Conservation (phyloP, 306 rosid species). For the Malus sieversii region DNA sequence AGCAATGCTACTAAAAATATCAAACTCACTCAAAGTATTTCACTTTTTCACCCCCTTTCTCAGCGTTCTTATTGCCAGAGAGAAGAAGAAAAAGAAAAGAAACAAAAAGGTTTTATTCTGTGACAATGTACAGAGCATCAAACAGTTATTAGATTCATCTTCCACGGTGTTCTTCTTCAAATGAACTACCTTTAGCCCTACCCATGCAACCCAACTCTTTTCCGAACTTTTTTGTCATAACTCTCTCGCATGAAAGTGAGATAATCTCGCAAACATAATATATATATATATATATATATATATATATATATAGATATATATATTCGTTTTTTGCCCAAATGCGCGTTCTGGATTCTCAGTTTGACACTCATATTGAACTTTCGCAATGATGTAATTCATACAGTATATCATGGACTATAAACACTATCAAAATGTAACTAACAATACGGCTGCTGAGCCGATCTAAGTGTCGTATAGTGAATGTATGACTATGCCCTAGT, state of each 20-base stretch:
- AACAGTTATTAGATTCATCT: neutral
- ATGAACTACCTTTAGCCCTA: neutral
- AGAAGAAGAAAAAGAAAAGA: neutral
- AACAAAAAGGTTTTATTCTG: neutral
- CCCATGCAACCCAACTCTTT: neutral
- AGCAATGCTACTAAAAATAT: neutral
- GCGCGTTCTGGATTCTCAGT: too few species aligned
- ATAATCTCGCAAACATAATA: too few species aligned
- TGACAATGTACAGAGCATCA: neutral
- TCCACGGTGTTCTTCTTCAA: neutral
- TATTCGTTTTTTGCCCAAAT: too few species aligned
- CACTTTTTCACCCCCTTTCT: constrained; percentile 2
- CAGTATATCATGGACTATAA: too few species aligned
- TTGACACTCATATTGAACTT: too few species aligned
- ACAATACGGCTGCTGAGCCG: neutral
- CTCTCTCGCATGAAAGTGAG: neutral
- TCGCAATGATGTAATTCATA: too few species aligned
- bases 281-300: too few species aligned
- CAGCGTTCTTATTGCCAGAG: neutral
- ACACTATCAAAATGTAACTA: neutral
- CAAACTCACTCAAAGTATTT: neutral
- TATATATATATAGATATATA: too few species aligned
- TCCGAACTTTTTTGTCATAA: too few species aligned
- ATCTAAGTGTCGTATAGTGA: neutral
- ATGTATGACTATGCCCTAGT: neutral